Percentiles rank a stretch among this genome's conserved stretches.
Conservation (phyloP, 768 basidiomycete genomes). For the Antrodiella citrinella region DNA sequence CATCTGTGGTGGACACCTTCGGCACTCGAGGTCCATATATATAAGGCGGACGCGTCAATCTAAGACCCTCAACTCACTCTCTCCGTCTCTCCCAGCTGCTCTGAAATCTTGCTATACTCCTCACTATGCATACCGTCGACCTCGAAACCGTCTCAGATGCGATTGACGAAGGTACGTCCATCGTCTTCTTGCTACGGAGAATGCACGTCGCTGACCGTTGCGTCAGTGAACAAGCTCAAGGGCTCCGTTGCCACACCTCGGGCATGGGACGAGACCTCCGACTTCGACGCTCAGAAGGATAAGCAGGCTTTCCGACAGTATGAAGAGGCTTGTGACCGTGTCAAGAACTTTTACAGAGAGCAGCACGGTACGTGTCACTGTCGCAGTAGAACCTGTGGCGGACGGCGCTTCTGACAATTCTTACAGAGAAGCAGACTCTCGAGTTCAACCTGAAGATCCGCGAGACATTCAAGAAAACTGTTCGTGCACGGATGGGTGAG, state of each 20-base stretch:
- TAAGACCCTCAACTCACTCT: neutral
- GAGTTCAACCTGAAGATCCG: slow-evolving; percentile 77
- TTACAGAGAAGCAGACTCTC: slow-evolving; percentile 77
- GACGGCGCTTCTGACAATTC: too few species aligned
- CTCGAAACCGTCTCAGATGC: slow-evolving; percentile 41
- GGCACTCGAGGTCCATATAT: neutral
- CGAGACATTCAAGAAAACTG: slow-evolving; percentile 59
- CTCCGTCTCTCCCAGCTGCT: neutral
- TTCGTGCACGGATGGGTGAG: slow-evolving; percentile 63
- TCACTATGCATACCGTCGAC: slow-evolving; percentile 6
- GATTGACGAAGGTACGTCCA: slow-evolving; percentile 36
- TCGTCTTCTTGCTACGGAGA: neutral
- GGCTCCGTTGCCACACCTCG: slow-evolving; percentile 22
- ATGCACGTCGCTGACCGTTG: neutral
- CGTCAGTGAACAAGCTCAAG: slow-evolving; percentile 63
- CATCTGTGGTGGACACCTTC: neutral
- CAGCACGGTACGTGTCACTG: slow-evolving; percentile 50
- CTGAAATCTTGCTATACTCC: neutral
- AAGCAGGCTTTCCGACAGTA: slow-evolving; percentile 67
- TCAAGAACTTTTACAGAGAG: slow-evolving; percentile 70
- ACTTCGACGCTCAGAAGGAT: slow-evolving; percentile 56
- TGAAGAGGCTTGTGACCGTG: slow-evolving; percentile 67
- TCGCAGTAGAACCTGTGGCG: neutral
- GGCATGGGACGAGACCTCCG: slow-evolving; percentile 43
- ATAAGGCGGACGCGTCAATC: neutral